Evolutionary conservation across 192 early-diverging fungal genomes (phyloP), one percentile per base, ranked within the genome.

Genomic region (Mortierella claussenii): DNA sequence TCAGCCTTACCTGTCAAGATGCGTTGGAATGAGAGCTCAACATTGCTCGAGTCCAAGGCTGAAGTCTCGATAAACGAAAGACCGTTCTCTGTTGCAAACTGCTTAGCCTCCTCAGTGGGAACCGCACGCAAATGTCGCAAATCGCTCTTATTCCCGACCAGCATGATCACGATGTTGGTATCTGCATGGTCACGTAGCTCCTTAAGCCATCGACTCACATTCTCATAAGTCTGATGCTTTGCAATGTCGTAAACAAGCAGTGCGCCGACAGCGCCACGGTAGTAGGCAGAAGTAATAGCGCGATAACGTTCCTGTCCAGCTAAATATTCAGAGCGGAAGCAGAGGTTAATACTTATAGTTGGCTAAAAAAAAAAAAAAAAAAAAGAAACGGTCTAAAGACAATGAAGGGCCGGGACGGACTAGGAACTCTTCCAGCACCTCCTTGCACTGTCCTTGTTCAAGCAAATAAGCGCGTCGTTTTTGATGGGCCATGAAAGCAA

Each of bases 91-190:
- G 92, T 84, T 24, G 98, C 95, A 90, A 98, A 99, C 67, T 93
- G 89, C 85, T 97, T 98, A 40, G 97, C 96, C 78, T 99, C 97
- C 20, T 98, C 97, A 21, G 96, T 98, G 3, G 96, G 92, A 15
- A 99, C 97, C 11, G 97, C 95, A 47, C 96, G 87, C 62, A 96
- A 83, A 79, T 98, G 96, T 79, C 93, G 88, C 87, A 98, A 85
- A 93, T 99, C 97, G 71, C 90, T 94, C 92, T 99, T 99, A 88
- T 99, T 99, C 56, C 97, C 97, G 18, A 99, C 97, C 58, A 99
- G 86, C 95, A 98, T 98, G 49, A 98, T 97, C 27, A 96, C 94
- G 89, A 99, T 99, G 86, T 98, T 98, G 83, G 87, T 92, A 81
- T 96, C 95, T 46, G 95, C 96, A 78, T 98, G 95, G 82, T 98